These are phyloP conservation scores for Ramaria sp. DNA, from an alignment of 768 basidiomycete species.

Conservation along the genomic window DNA sequence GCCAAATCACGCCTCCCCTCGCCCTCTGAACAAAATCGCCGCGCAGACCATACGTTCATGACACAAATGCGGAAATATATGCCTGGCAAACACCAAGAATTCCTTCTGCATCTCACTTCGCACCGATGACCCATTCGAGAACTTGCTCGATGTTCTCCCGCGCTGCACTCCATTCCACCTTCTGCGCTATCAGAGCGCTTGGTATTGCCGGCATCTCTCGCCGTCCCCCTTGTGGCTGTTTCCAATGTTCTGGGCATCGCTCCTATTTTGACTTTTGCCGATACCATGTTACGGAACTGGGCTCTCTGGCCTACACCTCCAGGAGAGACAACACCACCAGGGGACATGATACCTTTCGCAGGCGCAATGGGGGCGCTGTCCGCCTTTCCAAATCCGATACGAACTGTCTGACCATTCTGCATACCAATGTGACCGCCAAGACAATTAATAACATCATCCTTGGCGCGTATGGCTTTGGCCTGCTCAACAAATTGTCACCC, in stretches of 20 bases:
- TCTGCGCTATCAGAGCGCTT: conserved; percentile 27
- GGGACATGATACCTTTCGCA: conserved; percentile 65
- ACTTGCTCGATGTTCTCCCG: conserved; percentile 44
- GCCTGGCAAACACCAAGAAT: conserved; percentile 85
- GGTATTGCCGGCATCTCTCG: conserved; percentile 63
- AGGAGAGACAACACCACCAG: conserved; percentile 36
- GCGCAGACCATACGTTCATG: conserved; percentile 73
- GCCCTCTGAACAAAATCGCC: conserved; percentile 55
- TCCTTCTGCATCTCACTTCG: conserved; percentile 56
- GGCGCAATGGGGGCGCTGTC: conserved; percentile 92
- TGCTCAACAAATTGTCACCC: conserved; percentile 97
- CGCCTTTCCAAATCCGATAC: conserved; percentile 97
- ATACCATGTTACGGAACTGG: conserved; percentile 95
- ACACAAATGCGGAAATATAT: conserved; percentile 90
- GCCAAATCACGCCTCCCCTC: conserved; percentile 56
- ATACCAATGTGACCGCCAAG: conserved; percentile 90
- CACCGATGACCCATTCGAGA: conserved; percentile 53
- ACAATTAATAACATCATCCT: conserved; percentile 94
- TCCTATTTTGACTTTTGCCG: conserved; percentile 90
- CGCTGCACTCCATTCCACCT: conserved; percentile 61
- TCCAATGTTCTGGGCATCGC: conserved; percentile 76
- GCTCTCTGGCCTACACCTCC: conserved; percentile 16
- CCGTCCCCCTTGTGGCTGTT: conserved; percentile 67
- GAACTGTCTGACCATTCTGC: conserved; percentile 91
- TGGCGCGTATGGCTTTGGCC: conserved; percentile 91